Evolutionary conservation across 495 filamentous ascomycete species (phyloP).

Genomic region (Xylaria nigripes): DNA sequence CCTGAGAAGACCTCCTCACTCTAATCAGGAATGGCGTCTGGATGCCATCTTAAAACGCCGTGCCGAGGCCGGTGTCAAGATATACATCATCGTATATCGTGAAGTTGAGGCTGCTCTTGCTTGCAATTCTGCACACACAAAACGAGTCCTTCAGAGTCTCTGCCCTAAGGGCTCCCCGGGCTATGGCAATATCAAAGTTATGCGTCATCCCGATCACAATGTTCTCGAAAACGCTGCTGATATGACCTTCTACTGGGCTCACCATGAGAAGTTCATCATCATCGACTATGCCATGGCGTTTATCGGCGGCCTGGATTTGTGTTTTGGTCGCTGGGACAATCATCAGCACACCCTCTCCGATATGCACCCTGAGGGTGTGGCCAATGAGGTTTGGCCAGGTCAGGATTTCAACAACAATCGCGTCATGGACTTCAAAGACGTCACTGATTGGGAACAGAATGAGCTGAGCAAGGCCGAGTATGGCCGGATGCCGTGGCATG

Average conservation of each 20-base stretch:
- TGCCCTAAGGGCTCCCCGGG: slow-evolving; percentile 75
- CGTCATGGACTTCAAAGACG: slow-evolving; percentile 90
- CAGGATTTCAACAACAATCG: slow-evolving; percentile 96
- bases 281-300: slow-evolving; percentile 87
- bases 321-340: slow-evolving; percentile 88
- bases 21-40: slow-evolving; percentile 79
- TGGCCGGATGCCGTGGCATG: slow-evolving; percentile 96
- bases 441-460: slow-evolving; percentile 86
- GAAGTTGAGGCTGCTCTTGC: slow-evolving; percentile 78
- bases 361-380: slow-evolving; percentile 75
- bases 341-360: slow-evolving; percentile 81
- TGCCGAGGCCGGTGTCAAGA: slow-evolving; percentile 88
- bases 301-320: slow-evolving; percentile 90
- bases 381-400: slow-evolving; percentile 82
- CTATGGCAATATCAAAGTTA: slow-evolving; percentile 75
- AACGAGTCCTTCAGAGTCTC: slow-evolving; percentile 71
- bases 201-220: slow-evolving; percentile 95
- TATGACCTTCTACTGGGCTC: slow-evolving; percentile 98
- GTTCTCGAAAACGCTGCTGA: slow-evolving; percentile 88
- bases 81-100: slow-evolving; percentile 90
- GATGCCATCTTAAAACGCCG: slow-evolving; percentile 80
- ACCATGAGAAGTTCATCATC: slow-evolving; percentile 94
- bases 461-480: slow-evolving; percentile 87
- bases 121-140: slow-evolving; percentile 89
- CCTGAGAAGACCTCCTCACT: slow-evolving; percentile 71